These are phyloP conservation scores for Oryza rufipogon DNA, from an alignment of 176 grass and related monocot species.

Conservation along the genomic window DNA sequence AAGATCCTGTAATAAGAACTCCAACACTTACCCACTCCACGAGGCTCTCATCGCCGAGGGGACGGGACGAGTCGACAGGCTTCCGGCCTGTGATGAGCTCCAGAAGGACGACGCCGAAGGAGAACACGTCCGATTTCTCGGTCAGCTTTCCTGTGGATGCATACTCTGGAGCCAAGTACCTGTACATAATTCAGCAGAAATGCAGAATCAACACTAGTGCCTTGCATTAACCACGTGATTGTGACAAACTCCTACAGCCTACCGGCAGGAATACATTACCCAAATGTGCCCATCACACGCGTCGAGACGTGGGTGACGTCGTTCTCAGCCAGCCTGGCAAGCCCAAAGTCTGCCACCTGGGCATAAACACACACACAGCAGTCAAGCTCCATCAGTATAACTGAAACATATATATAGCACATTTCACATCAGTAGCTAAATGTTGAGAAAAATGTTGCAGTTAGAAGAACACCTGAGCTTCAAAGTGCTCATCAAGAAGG, in stretches of 20 bases:
- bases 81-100: slow-evolving; percentile 93
- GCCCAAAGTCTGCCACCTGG: slow-evolving; percentile 88
- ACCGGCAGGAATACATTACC: slow-evolving; percentile 39
- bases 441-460: background rate
- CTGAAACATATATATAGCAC: background rate
- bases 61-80: slow-evolving; percentile 70
- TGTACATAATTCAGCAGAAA: slow-evolving; percentile 29
- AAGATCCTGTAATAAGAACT: no score
- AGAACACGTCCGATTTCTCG: slow-evolving; percentile 88
- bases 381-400: background rate
- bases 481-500: slow-evolving; percentile 80
- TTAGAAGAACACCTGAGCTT: slow-evolving; percentile 70
- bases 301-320: slow-evolving; percentile 77
- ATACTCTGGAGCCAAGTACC: slow-evolving; percentile 94
- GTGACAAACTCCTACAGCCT: background rate
- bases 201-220: background rate
- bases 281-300: slow-evolving; percentile 91
- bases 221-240: no score
- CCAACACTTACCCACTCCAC: slow-evolving; percentile 77
- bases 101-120: slow-evolving; percentile 86
- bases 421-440: background rate
- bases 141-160: slow-evolving; percentile 84
- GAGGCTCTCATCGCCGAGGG: slow-evolving; percentile 83
- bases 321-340: slow-evolving; percentile 73
- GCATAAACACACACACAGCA: background rate